Evolutionary conservation across 192 early-diverging fungal genomes (phyloP).

Genomic region (Backusella macrospora): DNA sequence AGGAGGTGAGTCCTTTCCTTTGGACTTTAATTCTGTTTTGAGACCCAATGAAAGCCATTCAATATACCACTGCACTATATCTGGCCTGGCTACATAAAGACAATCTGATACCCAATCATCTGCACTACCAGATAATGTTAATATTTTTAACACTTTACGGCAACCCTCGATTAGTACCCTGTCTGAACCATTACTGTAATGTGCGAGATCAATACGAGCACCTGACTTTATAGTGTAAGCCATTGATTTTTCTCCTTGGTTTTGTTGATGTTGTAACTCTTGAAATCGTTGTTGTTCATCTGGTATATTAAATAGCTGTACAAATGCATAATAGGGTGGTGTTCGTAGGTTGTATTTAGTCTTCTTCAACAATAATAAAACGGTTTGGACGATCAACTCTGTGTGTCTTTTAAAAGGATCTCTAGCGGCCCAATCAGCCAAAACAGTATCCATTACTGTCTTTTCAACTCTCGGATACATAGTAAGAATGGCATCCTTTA

Average conservation of each 20-base stretch:
- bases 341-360: conserved; percentile 20
- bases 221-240: conserved; percentile 26
- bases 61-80: conserved; percentile 21
- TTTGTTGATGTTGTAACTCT: background rate
- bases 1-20: background rate
- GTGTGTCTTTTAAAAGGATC: conserved; percentile 22
- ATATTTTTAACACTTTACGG: conserved; percentile 8
- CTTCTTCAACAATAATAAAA: background rate
- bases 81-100: conserved; percentile 19
- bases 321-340: conserved; percentile 31
- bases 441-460: conserved; percentile 26
- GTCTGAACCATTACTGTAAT: conserved; percentile 3
- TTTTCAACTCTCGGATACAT: conserved; percentile 31
- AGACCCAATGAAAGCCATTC: conserved; percentile 26
- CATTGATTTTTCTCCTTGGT: conserved; percentile 1
- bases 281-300: conserved; percentile 6
- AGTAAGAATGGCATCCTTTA: conserved; percentile 18
- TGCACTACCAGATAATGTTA: background rate
- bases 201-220: conserved; percentile 20
- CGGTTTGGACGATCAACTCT: background rate
- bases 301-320: conserved; percentile 22
- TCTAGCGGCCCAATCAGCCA: conserved; percentile 25
- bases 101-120: conserved; percentile 28
- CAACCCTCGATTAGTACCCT: conserved; percentile 5
- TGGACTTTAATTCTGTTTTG: background rate